Evolutionary conservation across 768 basidiomycete species (phyloP).

Genomic region (Aureoboletus auriporus): DNA sequence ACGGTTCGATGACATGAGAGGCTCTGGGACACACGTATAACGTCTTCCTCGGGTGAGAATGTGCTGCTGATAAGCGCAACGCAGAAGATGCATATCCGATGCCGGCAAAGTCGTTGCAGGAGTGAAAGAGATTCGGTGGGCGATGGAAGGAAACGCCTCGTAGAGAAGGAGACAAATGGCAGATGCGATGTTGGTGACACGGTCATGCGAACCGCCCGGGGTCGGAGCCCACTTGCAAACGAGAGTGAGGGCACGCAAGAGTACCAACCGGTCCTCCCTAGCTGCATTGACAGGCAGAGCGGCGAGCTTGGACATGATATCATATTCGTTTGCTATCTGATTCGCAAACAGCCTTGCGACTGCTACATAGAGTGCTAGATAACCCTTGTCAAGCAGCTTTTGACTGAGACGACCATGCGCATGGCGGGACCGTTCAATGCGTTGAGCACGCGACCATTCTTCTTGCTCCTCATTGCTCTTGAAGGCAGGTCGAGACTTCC

Average conservation of each 20-base stretch:
- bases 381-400: slow-evolving; percentile 47
- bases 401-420: slow-evolving; percentile 34
- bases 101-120: slow-evolving; percentile 30
- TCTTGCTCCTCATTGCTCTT: slow-evolving; percentile 21
- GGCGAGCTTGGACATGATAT: slow-evolving; percentile 34
- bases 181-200: slow-evolving; percentile 59
- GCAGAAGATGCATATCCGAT: slow-evolving; percentile 39
- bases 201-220: slow-evolving; percentile 55
- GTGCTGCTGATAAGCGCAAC: slow-evolving; percentile 56
- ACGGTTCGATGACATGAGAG: slow-evolving; percentile 55
- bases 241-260: slow-evolving; percentile 40
- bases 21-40: slow-evolving; percentile 46
- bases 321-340: slow-evolving; percentile 47
- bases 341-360: slow-evolving; percentile 59
- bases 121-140: slow-evolving; percentile 13
- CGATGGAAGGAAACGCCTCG: slow-evolving; percentile 22
- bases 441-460: slow-evolving; percentile 18
- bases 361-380: slow-evolving; percentile 58
- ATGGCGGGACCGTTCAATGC: slow-evolving; percentile 18
- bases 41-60: slow-evolving; percentile 55
- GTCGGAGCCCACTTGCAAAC: slow-evolving; percentile 72
- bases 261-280: slow-evolving; percentile 8
- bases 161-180: slow-evolving; percentile 56
- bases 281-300: slow-evolving; percentile 30
- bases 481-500: slow-evolving; percentile 25